Conservation (phyloP, 352 stramenopile genomes). For the Halophytophthora polymorphica region DNA sequence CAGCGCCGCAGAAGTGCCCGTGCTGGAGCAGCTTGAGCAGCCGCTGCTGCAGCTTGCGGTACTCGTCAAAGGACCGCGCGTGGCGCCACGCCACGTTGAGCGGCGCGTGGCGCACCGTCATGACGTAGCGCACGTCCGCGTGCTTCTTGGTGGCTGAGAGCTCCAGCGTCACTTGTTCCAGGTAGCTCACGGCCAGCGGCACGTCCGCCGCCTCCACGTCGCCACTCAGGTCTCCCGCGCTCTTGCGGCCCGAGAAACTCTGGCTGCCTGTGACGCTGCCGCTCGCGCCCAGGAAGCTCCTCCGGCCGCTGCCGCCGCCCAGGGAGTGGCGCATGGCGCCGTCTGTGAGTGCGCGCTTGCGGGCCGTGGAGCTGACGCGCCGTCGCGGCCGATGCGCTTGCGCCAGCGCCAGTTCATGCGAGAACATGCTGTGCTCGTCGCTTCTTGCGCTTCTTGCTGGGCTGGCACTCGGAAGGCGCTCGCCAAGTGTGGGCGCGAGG, state of each 20-base stretch:
- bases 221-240: constrained; percentile 16
- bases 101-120: constrained; percentile 40
- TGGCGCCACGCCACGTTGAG: constrained; percentile 44
- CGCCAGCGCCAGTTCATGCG: constrained; percentile 26
- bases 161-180: constrained; percentile 49
- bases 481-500: no score
- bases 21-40: constrained; percentile 60
- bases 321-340: neutral
- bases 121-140: constrained; percentile 56
- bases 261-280: neutral
- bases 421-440: constrained; percentile 27
- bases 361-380: constrained; percentile 20
- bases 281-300: constrained; percentile 4
- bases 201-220: constrained; percentile 28
- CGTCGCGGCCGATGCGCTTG: constrained; percentile 19
- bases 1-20: constrained; percentile 69
- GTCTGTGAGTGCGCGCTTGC: constrained; percentile 26
- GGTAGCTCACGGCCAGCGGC: constrained; percentile 40
- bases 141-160: constrained; percentile 48
- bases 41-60: constrained; percentile 62
- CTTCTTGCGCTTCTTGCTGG: no score
- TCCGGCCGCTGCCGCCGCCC: constrained; percentile 11
- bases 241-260: constrained; percentile 25
- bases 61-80: constrained; percentile 67
- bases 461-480: no score